Evolutionary conservation across 106 monocot species (phyloP), one percentile per base, ranked within the genome.

Genomic region (Allium cepa): DNA sequence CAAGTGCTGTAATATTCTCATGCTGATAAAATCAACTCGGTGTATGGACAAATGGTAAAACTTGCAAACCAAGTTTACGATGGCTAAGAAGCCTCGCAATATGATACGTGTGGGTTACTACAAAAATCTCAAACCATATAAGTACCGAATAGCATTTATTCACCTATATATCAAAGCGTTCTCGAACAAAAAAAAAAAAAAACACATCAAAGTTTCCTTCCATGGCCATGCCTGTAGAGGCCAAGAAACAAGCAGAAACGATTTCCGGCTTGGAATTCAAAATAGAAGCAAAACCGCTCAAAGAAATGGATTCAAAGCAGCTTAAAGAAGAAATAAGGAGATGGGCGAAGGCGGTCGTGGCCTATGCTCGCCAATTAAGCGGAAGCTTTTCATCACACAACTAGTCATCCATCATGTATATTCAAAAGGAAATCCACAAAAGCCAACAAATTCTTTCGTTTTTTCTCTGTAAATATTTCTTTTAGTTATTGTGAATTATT

Each of bases 341-440:
- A 10, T 86, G 86, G 86, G 86, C 86, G 27, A 82, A 76, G 58
- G 81, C 79, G 7, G 86, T 86, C 9, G 86, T 73, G 0, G 17
- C 66, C 8, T 79, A 73, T 26, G 73, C 79, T 11, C 72, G 70
- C 6, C 79, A 86, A 66, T 59, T 82, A 9, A 85, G 85, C 63
- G 57, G 80, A 17, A 81, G 64, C 2, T 48, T 74, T 18, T 59
- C 74, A 11, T 49, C 64, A 9, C 64, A 46, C 15, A 17, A 64
- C 9, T 48, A 17, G 15, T 63, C 63, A 18, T 8, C 60, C 60
- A 26, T 60, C 60, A 63, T 64, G 45, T 36, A 49, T 47, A 64
- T 46, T 9, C 64, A 48, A 46, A 49, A 64, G 49, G 13, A 55
- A 55, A 15, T 55, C 15, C 15, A 8, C 53, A 0, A 6, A 55